Percentiles rank a stretch among this genome's conserved stretches.
Evolutionary conservation across 805 yeast genomes (phyloP).

Genomic region (Cyberlindnera mycetangii): DNA sequence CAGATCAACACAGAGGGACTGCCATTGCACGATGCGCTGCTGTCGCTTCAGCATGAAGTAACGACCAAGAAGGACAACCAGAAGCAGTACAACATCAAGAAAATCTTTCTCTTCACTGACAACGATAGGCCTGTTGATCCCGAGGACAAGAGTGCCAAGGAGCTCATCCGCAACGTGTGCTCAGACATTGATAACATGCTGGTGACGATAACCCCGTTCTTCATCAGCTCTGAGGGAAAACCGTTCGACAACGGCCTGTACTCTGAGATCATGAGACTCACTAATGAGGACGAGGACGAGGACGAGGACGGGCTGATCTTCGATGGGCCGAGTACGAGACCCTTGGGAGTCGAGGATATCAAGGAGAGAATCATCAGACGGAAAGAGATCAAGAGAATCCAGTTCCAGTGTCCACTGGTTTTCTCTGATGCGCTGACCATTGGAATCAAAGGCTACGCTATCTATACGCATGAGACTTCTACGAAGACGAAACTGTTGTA

Average conservation of each 20-base stretch:
- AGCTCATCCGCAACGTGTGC: constrained; percentile 52
- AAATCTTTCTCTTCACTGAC: constrained; percentile 71
- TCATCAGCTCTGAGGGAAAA: constrained; percentile 39
- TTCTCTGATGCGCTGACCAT: constrained; percentile 54
- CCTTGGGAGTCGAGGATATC: constrained; percentile 42
- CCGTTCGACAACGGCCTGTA: constrained; percentile 49
- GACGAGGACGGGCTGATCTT: constrained; percentile 20
- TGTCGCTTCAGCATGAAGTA: constrained; percentile 55
- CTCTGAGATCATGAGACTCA: constrained; percentile 46
- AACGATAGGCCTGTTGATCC: constrained; percentile 63
- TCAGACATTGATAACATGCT: constrained; percentile 55
- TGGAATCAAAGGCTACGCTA: constrained; percentile 68
- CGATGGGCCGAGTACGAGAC: constrained; percentile 40
- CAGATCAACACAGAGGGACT: too few relatives aligned
- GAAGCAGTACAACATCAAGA: constrained; percentile 48
- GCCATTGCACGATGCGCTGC: constrained; percentile 45
- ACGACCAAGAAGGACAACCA: constrained; percentile 37
- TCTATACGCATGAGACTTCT: constrained; percentile 53
- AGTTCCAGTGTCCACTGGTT: constrained; percentile 58
- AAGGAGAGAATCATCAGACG: constrained; percentile 48
- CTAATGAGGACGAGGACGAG: constrained; percentile 17
- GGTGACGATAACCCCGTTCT: constrained; percentile 61
- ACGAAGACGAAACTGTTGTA: constrained; percentile 50
- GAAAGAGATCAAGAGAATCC: constrained; percentile 60
- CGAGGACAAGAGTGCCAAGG: constrained; percentile 37